phyloP scores from a whole-genome alignment of 805 yeast genomes.

The Starmerella vitae region DNA sequence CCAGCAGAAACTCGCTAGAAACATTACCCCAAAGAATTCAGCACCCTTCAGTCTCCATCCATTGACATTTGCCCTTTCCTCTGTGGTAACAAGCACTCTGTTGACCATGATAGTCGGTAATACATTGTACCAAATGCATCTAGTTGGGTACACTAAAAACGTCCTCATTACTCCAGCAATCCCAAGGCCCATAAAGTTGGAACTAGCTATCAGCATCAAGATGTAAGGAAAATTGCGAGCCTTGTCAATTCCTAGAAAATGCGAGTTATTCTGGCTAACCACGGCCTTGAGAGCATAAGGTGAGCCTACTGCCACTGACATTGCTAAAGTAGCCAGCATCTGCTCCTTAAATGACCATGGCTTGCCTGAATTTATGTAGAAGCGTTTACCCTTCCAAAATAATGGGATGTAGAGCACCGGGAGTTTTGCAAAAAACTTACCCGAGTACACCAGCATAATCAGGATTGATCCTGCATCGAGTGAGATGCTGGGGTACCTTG shows the following conservation, averaged over 20 bases:
- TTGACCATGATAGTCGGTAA: constrained; percentile 47
- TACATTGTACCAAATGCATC: constrained; percentile 39
- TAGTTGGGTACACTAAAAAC: constrained; percentile 35
- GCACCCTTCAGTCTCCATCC: constrained; percentile 52
- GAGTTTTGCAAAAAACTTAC: constrained; percentile 32
- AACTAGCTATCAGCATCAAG: constrained; percentile 33
- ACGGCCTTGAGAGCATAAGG: constrained; percentile 26
- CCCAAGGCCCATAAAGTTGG: constrained; percentile 42
- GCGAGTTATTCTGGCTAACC: constrained; percentile 24
- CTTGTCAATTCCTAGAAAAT: constrained; percentile 21
- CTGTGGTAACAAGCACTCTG: constrained; percentile 26
- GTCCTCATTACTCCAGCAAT: constrained; percentile 44
- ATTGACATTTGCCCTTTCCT: constrained; percentile 28
- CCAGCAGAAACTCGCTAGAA: constrained; percentile 38
- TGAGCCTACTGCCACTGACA: constrained; percentile 21
- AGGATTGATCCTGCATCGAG: constrained; percentile 43
- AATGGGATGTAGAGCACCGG: constrained; percentile 13
- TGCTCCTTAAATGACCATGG: constrained; percentile 22
- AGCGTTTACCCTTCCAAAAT: constrained; percentile 2
- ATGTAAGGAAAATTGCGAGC: constrained; percentile 31
- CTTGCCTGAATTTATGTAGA: constrained; percentile 44
- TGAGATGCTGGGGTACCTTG: constrained; percentile 42
- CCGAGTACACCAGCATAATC: constrained; percentile 48
- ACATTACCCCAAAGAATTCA: constrained; percentile 35
- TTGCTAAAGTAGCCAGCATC: constrained; percentile 35